Percentiles rank a stretch among this genome's conserved stretches.
These are phyloP conservation scores for Amanita molliuscula DNA, from an alignment of 768 basidiomycete species.

Conservation along the genomic window DNA sequence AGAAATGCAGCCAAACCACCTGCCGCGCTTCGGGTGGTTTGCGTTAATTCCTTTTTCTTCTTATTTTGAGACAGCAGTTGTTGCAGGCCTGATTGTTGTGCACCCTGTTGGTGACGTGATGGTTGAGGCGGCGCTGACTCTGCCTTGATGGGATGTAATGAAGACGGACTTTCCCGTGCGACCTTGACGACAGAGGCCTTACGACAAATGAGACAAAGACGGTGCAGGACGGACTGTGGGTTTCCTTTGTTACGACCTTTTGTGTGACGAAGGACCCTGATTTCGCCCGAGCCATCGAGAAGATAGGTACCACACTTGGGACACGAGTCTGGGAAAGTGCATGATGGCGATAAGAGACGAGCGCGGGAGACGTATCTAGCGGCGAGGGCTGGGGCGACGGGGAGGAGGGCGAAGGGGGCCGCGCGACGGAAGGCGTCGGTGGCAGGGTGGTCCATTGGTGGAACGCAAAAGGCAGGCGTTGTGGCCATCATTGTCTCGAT, in stretches of 20 bases:
- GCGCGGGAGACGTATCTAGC: slow-evolving; percentile 47
- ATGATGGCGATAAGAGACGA: slow-evolving; percentile 15
- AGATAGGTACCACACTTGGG: slow-evolving; percentile 42
- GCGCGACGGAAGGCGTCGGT: slow-evolving; percentile 36
- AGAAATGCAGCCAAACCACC: slow-evolving; percentile 1
- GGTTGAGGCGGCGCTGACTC: background rate
- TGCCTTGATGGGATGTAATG: background rate
- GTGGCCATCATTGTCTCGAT: slow-evolving; percentile 6
- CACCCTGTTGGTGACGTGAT: background rate
- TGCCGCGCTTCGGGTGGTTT: background rate
- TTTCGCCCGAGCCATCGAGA: slow-evolving; percentile 6
- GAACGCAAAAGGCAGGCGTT: slow-evolving; percentile 9
- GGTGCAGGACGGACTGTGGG: background rate
- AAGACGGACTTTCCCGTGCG: slow-evolving; percentile 26
- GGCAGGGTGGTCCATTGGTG: slow-evolving; percentile 8
- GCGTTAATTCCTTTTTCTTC: background rate
- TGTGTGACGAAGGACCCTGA: background rate
- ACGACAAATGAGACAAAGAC: background rate
- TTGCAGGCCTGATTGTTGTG: background rate
- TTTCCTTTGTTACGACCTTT: background rate
- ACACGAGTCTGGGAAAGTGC: slow-evolving; percentile 26
- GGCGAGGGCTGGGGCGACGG: slow-evolving; percentile 46
- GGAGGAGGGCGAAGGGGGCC: slow-evolving; percentile 37
- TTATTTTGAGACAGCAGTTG: slow-evolving; percentile 1
- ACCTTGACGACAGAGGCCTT: slow-evolving; percentile 19